Evolutionary conservation across 371 early-diverging fungal genomes (phyloP).

Genomic region (Cokeromyces recurvatus): DNA sequence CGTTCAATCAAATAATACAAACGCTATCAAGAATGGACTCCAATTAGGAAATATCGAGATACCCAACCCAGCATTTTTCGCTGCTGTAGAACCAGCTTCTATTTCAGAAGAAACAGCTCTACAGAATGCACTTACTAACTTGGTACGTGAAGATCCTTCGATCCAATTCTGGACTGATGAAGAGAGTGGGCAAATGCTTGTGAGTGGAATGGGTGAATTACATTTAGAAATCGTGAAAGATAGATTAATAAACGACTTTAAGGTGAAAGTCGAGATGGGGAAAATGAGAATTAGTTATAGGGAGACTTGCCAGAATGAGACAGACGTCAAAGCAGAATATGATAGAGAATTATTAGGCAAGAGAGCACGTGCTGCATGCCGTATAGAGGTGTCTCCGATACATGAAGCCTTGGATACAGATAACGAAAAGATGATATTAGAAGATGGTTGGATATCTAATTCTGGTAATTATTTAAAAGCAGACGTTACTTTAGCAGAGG

Average conservation of each 20-base stretch:
- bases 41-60: conserved; percentile 73
- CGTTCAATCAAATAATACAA: conserved; percentile 47
- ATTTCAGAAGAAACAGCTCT: conserved; percentile 75
- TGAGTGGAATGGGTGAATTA: conserved; percentile 97
- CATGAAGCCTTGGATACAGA: conserved; percentile 22
- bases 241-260: conserved; percentile 73
- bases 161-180: conserved; percentile 68
- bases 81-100: conserved; percentile 77
- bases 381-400: conserved; percentile 47
- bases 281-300: conserved; percentile 85
- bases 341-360: conserved; percentile 77
- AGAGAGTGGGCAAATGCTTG: conserved; percentile 86
- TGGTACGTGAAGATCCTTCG: conserved; percentile 90
- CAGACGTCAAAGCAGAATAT: conserved; percentile 34
- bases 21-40: conserved; percentile 41
- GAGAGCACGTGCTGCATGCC: conserved; percentile 57
- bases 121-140: conserved; percentile 65
- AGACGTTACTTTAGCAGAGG: not conserved
- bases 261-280: conserved; percentile 80
- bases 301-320: conserved; percentile 60
- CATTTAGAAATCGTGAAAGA: conserved; percentile 91
- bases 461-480: conserved; percentile 19
- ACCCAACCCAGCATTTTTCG: conserved; percentile 91
- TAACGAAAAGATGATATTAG: conserved; percentile 11
- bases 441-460: conserved; percentile 25